A percentile compares a stretch with the other conserved stretches of the same genome.
phyloP scores from a whole-genome alignment of 2,329 filamentous ascomycete genomes.

The Pezicula radicicola region DNA sequence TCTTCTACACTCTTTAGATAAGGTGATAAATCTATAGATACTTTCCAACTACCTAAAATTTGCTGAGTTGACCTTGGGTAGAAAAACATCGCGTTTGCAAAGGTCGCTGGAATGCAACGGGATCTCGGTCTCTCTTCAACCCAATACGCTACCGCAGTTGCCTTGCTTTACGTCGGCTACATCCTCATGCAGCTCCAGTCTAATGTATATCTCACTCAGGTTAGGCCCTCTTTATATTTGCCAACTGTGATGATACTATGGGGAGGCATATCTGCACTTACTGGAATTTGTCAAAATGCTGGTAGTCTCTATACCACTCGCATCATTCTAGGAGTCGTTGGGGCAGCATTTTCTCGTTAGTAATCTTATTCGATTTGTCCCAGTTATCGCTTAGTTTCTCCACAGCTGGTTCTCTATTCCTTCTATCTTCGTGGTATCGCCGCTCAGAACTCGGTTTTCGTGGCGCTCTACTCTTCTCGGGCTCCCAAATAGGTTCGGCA shows the following conservation, averaged over 20 bases:
- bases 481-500: conserved; percentile 28
- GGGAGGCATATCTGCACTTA: conserved; percentile 43
- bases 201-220: conserved; percentile 36
- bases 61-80: too few relatives aligned
- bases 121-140: conserved; percentile 36
- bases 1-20: too few relatives aligned
- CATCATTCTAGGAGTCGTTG: conserved; percentile 42
- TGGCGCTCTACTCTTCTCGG: conserved; percentile 33
- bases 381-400: conserved; percentile 27
- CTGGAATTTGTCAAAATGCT: conserved; percentile 32
- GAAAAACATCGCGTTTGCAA: conserved; percentile 24
- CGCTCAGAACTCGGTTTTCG: conserved; percentile 31
- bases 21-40: too few relatives aligned
- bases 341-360: conserved; percentile 23
- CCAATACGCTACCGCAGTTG: conserved; percentile 21
- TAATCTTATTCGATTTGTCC: neutral
- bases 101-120: conserved; percentile 26
- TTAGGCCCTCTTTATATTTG: conserved; percentile 2
- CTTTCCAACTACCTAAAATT: too few relatives aligned
- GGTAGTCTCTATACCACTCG: conserved; percentile 35
- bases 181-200: conserved; percentile 32
- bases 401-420: conserved; percentile 38
- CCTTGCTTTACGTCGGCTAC: conserved; percentile 25
- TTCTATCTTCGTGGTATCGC: conserved; percentile 44
- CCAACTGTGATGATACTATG: conserved; percentile 29